A percentile compares a stretch with the other conserved stretches of the same genome.
These are phyloP conservation scores for Bipolaris oryzae DNA, from an alignment of 2,329 filamentous ascomycete species.

Conservation along the genomic window DNA sequence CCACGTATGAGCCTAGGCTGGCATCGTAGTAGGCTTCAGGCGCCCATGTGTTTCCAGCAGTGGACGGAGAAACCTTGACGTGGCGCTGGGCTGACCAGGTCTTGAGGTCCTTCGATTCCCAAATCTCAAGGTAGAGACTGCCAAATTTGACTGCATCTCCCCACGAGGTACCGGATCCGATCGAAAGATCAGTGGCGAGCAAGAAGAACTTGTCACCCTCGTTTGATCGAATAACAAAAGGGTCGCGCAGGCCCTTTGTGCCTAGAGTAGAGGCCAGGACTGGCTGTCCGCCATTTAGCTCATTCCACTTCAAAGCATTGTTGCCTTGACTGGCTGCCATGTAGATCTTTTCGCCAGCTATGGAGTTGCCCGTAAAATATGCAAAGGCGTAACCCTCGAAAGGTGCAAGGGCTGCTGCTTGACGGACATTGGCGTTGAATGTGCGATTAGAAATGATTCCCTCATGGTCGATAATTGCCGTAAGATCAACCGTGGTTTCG, in stretches of 20 bases:
- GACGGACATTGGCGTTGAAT: constrained; percentile 46
- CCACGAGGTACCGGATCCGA: constrained; percentile 62
- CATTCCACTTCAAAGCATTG: constrained; percentile 58
- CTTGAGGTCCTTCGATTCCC: constrained; percentile 59
- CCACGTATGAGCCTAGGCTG: constrained; percentile 50
- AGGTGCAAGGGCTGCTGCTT: constrained; percentile 39
- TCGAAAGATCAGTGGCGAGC: constrained; percentile 61
- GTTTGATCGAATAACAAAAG: constrained; percentile 59
- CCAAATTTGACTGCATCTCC: constrained; percentile 55
- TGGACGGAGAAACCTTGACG: constrained; percentile 56
- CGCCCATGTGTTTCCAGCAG: constrained; percentile 62
- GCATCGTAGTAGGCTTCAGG: constrained; percentile 60
- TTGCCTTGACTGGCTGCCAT: constrained; percentile 61
- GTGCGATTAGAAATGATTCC: constrained; percentile 31
- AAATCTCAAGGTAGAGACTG: constrained; percentile 60
- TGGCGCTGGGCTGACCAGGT: constrained; percentile 61
- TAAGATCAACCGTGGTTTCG: constrained; percentile 42
- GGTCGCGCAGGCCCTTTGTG: constrained; percentile 59
- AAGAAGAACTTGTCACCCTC: constrained; percentile 61
- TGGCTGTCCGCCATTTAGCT: constrained; percentile 57
- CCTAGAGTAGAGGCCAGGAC: constrained; percentile 55
- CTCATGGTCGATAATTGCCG: constrained; percentile 42
- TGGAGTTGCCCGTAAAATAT: constrained; percentile 57
- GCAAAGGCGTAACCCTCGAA: constrained; percentile 59
- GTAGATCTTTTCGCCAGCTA: constrained; percentile 59